Base-by-base conservation (phyloP, 2,329 filamentous ascomycete species). In the Gnomoniopsis sp. region DNA sequence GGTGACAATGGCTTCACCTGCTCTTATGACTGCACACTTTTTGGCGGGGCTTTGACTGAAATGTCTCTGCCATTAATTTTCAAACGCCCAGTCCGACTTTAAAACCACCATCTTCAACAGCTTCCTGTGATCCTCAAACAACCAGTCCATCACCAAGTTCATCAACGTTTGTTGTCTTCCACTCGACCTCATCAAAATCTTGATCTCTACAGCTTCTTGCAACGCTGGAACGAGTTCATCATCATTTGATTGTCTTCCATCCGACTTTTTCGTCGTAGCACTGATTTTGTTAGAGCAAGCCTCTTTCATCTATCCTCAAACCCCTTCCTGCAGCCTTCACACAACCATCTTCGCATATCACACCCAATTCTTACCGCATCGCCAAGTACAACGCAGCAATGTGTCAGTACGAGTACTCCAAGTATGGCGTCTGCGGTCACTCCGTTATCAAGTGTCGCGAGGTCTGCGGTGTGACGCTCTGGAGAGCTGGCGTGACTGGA, bases 371-470 rank as follows among this genome's bases (percentile, higher is more conserved):
- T 21, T 19, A n/a, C 30, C 8, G 14, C 12, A 2, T 22, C 11
- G n/a, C n/a, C 34, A 26, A 21, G 17, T n/a, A 23, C 34, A n/a
- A 44, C 21, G 23, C 48, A 38, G 59, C n/a, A 6, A 64, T 64
- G 62, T 64, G 62, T 19, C 50, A 30, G 2, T 58, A 55, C 26
- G 22, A 53, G 3, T 62, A 59, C 50, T 34, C 50, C 33, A 56
- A 54, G 30, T 64, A 49, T 41, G 38, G 51, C 17, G n/a, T 30
- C 34, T 64, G 63, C 23, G 22, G 36, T 8, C 52, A 64, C 14
- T 57, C 41, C 34, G 55, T 52, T 34, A 58, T 63, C 21, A 56
- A 63, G 47, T 34, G 61, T 21, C 19, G 17, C 7, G 22, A 30
- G 3, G 17, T 49, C 46, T 64, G 62, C 43, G 15, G 19, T 3